Evolutionary conservation across 257 asterid genomes (phyloP).

Genomic region (Cinchona pubescens): DNA sequence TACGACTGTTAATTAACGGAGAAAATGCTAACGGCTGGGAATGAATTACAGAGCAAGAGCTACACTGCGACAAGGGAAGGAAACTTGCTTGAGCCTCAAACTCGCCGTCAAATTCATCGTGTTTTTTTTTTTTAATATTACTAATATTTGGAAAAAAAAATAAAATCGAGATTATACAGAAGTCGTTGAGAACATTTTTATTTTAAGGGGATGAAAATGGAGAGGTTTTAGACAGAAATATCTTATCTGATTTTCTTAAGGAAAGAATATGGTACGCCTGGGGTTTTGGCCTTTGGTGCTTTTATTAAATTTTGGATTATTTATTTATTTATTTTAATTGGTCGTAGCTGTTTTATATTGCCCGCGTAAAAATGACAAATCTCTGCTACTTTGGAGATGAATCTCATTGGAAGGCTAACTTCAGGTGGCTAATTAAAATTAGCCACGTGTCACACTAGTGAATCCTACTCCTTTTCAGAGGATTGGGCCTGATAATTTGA

Average conservation of each 20-base stretch:
- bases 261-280: constrained; percentile 12
- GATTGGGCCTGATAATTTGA: not conserved
- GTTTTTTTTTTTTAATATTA: not conserved
- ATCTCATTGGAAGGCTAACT: constrained; percentile 15
- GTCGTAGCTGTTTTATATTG: not conserved
- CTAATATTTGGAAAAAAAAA: no score
- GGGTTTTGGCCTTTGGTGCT: not conserved
- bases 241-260: constrained; percentile 7
- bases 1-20: constrained; percentile 28
- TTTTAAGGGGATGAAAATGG: no score
- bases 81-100: constrained; percentile 57
- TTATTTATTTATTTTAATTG: not conserved
- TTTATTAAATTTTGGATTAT: not conserved
- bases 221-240: constrained; percentile 9
- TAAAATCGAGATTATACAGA: not conserved
- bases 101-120: constrained; percentile 59
- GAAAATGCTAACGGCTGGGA: constrained; percentile 30
- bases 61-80: constrained; percentile 43
- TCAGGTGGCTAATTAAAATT: not conserved
- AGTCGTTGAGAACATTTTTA: constrained; percentile 11
- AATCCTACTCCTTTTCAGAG: not conserved
- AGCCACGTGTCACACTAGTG: not conserved
- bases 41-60: constrained; percentile 41
- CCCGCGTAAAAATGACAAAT: constrained; percentile 16
- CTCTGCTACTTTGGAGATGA: not conserved